Base-by-base conservation (phyloP, 345 rosid genomes). In the Brassica incana region DNA sequence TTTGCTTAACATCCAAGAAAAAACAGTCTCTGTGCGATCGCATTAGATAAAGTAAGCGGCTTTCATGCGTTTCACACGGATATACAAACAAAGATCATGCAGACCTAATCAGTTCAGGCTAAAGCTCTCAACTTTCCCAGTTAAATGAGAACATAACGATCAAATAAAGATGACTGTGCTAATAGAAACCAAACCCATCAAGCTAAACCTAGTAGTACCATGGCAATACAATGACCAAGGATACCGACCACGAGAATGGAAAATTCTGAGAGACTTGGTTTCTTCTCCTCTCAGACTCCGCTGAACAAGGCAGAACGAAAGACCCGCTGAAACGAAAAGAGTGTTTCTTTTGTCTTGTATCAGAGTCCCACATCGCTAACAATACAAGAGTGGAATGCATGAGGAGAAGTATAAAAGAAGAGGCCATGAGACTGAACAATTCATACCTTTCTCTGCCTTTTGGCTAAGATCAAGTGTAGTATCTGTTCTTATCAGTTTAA, bases 401-500 rank as follows among this genome's bases (percentile, higher is more conserved):
- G 29, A 12, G 11, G 0, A 16, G 45, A 8, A 9, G 61, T 16
- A 72, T 78, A 78, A 27, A 65, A 0, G 0, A 27, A 0, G 36
- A 11, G 2, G 45, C 61, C 5, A 0, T 2, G 35, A 0, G 1
- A 9, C n/a, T 4, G 1, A 4, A 23, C 65, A 60, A 60, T 4
- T 60, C 86, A 85, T 84, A 82, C 86, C 88, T 87, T 86, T 87
- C 87, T 85, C 88, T 85, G 88, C 90, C 87, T 87, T 87, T 87
- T 87, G 90, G 90, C 88, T 87, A 85, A 87, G 88, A 87, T 85
- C 88, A 85, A 87, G 85, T 85, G 86, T 87, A 85, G 86, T 87
- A 85, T 85, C 84, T 87, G 87, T 87, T 85, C 87, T 87, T 87
- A 85, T 85, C 88, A 84, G 86, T 85, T 85, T 87, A 85, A 87